Base-by-base conservation (phyloP, 1,284 basidiomycete species). In the Melampsora americana region DNA sequence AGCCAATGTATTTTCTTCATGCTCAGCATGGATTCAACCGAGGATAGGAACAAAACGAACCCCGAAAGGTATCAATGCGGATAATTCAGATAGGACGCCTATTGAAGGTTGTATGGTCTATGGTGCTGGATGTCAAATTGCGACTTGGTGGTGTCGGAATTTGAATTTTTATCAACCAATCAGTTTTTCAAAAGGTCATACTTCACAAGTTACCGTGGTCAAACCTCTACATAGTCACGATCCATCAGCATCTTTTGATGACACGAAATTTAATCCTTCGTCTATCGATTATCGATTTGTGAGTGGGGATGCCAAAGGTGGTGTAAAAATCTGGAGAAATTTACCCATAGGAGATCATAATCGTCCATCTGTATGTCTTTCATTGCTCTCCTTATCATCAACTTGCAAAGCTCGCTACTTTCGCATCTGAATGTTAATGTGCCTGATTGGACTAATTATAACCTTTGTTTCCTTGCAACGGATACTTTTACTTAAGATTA, bases 1-100 rank as follows among this genome's bases (percentile, higher is more conserved):
- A 12, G 64, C 65, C 50, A 74, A 74, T 28, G 28, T 61, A 6
- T 74, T 74, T 61, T 74, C 71, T 2, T 74, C 71, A 5, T 74
- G 71, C 53, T 74, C 71, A 1, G 50, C 39, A 23, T 32, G 64
- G 9, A 32, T 74, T 48, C 32, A n/a, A 50, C 39, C 70, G 5
- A 18, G 48, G 32, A 35, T 61, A 62, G 44, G 56, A 26, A 42
- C 48, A 12, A 3, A 5, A 53, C 50, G 18, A 18, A 18, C 3
- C 12, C 50, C 50, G 18, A 5, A 18, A 18, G 50, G 50, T 53
- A 5, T 26, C 50, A 20, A 20, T 3, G 20, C 3, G 20, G 20
- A 53, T 9, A 5, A 26, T 5, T 6, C 18, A 18, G 20, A 53
- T 20, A 20, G 11, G 20, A 53, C 7, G 50, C 18, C 18, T 20